Percentiles rank a stretch among this genome's conserved stretches.
phyloP scores from a whole-genome alignment of 768 basidiomycete species.

The Panellus pusillus region DNA sequence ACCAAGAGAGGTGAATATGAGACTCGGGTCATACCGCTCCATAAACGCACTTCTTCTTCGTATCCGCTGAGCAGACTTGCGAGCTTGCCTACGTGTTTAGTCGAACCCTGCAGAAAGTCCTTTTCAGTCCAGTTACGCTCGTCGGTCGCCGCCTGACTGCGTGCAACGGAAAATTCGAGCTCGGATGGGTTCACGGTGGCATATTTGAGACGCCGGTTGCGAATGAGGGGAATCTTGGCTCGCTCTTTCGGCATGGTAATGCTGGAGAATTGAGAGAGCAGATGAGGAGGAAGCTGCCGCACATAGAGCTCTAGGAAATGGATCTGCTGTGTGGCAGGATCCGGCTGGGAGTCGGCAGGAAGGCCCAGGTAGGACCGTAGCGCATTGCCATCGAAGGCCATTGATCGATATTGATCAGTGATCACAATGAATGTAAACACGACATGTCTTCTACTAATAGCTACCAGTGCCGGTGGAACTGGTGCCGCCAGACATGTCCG shows the following conservation, averaged over 20 bases:
- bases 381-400: constrained; percentile 28
- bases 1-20: neutral
- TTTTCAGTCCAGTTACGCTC: constrained; percentile 70
- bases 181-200: constrained; percentile 53
- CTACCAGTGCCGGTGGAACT: constrained; percentile 34
- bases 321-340: constrained; percentile 57
- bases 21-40: neutral
- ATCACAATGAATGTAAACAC: too few species aligned
- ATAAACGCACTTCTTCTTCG: constrained; percentile 56
- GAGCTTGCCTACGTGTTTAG: constrained; percentile 67
- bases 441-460: neutral
- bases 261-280: constrained; percentile 46
- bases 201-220: constrained; percentile 74
- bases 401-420: neutral
- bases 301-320: constrained; percentile 64
- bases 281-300: constrained; percentile 63
- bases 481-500: constrained; percentile 47
- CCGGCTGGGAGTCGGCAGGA: constrained; percentile 56
- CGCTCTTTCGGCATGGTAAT: constrained; percentile 66
- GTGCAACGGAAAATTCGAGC: constrained; percentile 54
- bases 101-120: constrained; percentile 57
- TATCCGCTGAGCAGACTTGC: constrained; percentile 66
- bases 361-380: constrained; percentile 56
- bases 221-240: constrained; percentile 58
- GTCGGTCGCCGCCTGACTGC: constrained; percentile 55